Percentiles rank a stretch among this genome's conserved stretches.
Conservation (phyloP, 2,329 filamentous ascomycete genomes). For the Aureobasidium namibiae region DNA sequence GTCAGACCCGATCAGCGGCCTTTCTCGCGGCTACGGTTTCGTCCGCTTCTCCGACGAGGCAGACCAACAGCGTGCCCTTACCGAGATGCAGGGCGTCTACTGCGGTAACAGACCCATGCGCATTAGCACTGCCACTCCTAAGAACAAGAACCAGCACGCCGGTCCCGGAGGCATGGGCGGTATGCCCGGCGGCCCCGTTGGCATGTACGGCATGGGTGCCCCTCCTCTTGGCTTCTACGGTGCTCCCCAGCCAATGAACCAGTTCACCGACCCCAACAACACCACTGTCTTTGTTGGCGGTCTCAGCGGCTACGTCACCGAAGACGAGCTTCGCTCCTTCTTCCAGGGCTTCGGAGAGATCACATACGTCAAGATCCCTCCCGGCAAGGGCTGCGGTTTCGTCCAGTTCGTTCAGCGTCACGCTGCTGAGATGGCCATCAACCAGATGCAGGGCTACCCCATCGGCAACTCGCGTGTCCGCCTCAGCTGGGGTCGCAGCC, state of each 20-base stretch:
- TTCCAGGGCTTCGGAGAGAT: slow-evolving; percentile 99
- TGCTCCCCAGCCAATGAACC: slow-evolving; percentile 79
- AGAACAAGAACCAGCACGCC: slow-evolving; percentile 63
- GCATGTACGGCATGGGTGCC: slow-evolving; percentile 63
- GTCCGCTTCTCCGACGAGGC: slow-evolving; percentile 93
- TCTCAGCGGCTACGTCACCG: slow-evolving; percentile 93
- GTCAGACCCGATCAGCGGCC: slow-evolving; percentile 95
- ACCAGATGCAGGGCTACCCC: slow-evolving; percentile 99
- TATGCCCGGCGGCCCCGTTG: slow-evolving; percentile 39
- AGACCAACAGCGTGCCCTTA: slow-evolving; percentile 90
- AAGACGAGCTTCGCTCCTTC: slow-evolving; percentile 98
- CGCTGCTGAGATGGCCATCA: slow-evolving; percentile 99
- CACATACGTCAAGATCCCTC: slow-evolving; percentile 99
- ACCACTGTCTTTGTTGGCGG: slow-evolving; percentile 98
- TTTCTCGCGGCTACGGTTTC: slow-evolving; percentile 96
- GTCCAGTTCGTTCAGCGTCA: slow-evolving; percentile 99
- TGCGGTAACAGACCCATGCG: slow-evolving; percentile 98
- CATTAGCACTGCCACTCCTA: slow-evolving; percentile 94
- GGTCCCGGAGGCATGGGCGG: slow-evolving; percentile 46
- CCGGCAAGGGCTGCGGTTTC: slow-evolving; percentile 97
- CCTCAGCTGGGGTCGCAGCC: slow-evolving; percentile 92
- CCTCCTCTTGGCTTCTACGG: slow-evolving; percentile 62
- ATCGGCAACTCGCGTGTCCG: slow-evolving; percentile 98
- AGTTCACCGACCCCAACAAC: slow-evolving; percentile 99
- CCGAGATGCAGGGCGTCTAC: slow-evolving; percentile 99